Evolutionary conservation across 192 early-diverging fungal genomes (phyloP).

Genomic region (Chytriomyces sp.): DNA sequence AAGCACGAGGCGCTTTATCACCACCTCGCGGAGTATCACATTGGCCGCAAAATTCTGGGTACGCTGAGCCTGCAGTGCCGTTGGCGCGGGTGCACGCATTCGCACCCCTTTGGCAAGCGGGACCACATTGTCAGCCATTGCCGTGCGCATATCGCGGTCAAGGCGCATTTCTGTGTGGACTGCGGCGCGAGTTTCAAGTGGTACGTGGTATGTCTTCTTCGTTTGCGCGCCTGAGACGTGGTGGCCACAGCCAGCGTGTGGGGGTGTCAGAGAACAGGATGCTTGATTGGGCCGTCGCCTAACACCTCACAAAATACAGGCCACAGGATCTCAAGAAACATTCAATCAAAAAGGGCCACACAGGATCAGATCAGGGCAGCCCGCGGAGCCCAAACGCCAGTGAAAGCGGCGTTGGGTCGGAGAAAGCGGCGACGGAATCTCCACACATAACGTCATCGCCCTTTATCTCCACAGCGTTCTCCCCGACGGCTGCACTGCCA

Average conservation of each 20-base stretch:
- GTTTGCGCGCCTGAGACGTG: not conserved
- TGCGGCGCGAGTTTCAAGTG: slow-evolving; percentile 11
- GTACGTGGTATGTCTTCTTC: not conserved
- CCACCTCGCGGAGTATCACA: slow-evolving; percentile 6
- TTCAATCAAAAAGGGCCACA: not conserved
- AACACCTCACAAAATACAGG: not conserved
- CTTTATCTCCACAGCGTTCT: no score
- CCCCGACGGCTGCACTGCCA: no score
- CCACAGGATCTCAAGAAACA: slow-evolving; percentile 17
- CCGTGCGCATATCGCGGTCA: not conserved
- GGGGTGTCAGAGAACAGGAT: not conserved
- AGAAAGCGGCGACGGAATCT: no score
- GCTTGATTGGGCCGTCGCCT: no score
- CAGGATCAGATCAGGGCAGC: no score
- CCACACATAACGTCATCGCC: no score
- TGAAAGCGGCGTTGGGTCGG: no score
- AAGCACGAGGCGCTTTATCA: no score
- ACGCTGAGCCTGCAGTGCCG: not conserved
- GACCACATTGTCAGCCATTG: slow-evolving; percentile 7
- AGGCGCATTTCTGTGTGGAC: not conserved
- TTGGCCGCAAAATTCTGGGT: not conserved
- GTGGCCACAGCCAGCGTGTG: not conserved
- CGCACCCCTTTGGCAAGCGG: not conserved
- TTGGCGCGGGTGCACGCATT: not conserved
- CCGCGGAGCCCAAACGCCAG: no score